Percentiles rank a stretch among this genome's conserved stretches.
phyloP scores from a whole-genome alignment of 2,329 filamentous ascomycete genomes.

The Bipolaris cookei region DNA sequence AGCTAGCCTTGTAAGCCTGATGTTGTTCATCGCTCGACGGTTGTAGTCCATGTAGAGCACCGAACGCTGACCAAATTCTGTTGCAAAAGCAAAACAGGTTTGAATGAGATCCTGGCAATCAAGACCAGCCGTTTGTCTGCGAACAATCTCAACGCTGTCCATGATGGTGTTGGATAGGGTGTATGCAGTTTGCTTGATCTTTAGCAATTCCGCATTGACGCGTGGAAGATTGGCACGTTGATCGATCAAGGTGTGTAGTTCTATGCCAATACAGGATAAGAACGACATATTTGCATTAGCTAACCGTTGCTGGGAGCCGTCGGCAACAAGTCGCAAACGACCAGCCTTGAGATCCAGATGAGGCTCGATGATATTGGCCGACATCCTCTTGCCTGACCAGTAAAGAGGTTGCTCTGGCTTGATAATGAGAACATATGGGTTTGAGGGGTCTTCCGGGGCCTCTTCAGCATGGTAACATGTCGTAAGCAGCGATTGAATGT shows the following conservation, averaged over 20 bases:
- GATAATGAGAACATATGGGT: conserved; percentile 85
- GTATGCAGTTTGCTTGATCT: conserved; percentile 94
- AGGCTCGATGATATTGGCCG: conserved; percentile 74
- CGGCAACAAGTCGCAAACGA: conserved; percentile 84
- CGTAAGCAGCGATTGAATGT: conserved; percentile 84
- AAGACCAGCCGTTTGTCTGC: conserved; percentile 80
- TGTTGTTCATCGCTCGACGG: conserved; percentile 93
- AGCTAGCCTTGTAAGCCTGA: conserved; percentile 90
- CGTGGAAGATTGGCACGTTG: conserved; percentile 91
- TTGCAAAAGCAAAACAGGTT: conserved; percentile 98
- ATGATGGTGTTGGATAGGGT: conserved; percentile 98
- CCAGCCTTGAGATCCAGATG: conserved; percentile 85
- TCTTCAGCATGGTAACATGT: conserved; percentile 76
- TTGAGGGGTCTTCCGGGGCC: conserved; percentile 72
- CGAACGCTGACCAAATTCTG: conserved; percentile 95
- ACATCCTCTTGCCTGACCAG: conserved; percentile 82
- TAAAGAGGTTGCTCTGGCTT: conserved; percentile 77
- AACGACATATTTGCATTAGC: conserved; percentile 80
- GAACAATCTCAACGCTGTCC: conserved; percentile 95
- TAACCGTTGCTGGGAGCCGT: conserved; percentile 80
- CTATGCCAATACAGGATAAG: conserved; percentile 77
- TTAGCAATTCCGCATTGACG: conserved; percentile 87
- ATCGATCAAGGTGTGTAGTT: conserved; percentile 88
- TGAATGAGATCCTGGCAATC: conserved; percentile 96
- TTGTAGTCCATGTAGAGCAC: conserved; percentile 96